Evolutionary conservation across 2,329 filamentous ascomycete species (phyloP), one percentile per base, ranked within the genome.

Genomic region (Bipolaris gigantea): DNA sequence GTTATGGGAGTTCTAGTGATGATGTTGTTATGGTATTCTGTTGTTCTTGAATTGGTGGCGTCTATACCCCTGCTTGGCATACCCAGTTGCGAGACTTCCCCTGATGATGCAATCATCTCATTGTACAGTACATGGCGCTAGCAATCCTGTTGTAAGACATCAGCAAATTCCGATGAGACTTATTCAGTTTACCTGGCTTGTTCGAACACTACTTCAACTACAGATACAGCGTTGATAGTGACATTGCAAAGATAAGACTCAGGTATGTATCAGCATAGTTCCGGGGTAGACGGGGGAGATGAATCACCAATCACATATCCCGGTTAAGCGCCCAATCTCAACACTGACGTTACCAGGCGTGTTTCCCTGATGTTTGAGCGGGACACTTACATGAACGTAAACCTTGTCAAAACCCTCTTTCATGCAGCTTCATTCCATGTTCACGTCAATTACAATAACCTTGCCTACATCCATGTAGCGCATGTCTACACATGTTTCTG

Each of bases 291-390:
- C 15, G 7, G 38, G 16, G 16, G 16, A 13, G 9, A 21, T n/a
- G 19, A n/a, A n/a, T 9, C 27, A 35, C 50, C 47, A 57, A 54
- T 54, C 18, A 36, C 15, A 35, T n/a, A 7, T 23, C 18, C 7
- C 15, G 10, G 19, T 30, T 53, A 53, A 35, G 54, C 54, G 54
- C 54, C 19, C n/a, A 23, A 21, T n/a, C 3, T 35, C 19, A 10
- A 38, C 34, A 43, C 43, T 48, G 49, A 51, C 30, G 48, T 45
- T 39, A 16, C 9, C 25, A 40, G 5, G 8, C n/a, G 8, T 44
- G 2, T 3, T 21, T 11, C 11, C 6, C 11, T 36, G 4, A 6
- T 19, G 15, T 6, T 38, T 18, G 8, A 7, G 15, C 13, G 15
- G 2, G 10, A 38, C 13, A 13, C 3, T 15, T 15, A 39, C 15